phyloP scores from a whole-genome alignment of 108 stramenopile species.

The Fragilaria crotonensis region DNA sequence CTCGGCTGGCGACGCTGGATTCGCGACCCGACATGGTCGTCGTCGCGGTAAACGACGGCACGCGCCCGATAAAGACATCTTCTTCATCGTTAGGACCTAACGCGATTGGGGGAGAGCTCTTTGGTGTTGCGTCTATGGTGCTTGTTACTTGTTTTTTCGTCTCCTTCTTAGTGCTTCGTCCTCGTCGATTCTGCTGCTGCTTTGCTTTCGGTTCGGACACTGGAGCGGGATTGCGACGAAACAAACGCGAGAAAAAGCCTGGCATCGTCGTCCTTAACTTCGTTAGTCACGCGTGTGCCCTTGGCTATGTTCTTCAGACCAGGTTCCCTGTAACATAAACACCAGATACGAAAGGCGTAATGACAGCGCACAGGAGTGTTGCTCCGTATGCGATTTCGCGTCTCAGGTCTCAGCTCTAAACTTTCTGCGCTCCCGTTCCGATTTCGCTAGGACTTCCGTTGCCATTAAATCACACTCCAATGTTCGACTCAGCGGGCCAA shows the following conservation, averaged over 20 bases:
- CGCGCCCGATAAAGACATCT: background rate
- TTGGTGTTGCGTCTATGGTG: background rate
- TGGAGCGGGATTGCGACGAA: background rate
- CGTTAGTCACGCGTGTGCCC: no score
- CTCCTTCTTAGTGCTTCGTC: background rate
- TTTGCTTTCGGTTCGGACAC: background rate
- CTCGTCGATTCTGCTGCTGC: no score
- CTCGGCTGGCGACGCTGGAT: background rate
- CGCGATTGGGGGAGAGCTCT: background rate
- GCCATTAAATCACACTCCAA: no score
- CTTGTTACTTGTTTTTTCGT: background rate
- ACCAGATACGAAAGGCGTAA: no score
- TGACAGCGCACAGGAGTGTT: no score
- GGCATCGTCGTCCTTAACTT: slow-evolving; percentile 1
- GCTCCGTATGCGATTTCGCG: no score
- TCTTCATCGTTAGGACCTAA: background rate
- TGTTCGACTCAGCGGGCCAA: no score
- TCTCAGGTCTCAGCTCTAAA: no score
- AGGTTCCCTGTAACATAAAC: no score
- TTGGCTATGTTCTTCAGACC: no score
- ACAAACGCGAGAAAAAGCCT: background rate
- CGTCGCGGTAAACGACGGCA: background rate
- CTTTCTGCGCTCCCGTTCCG: no score
- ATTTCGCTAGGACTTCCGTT: no score
- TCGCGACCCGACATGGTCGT: background rate